Evolutionary conservation across 1,284 basidiomycete species (phyloP).

Genomic region (Coniophora puteana): DNA sequence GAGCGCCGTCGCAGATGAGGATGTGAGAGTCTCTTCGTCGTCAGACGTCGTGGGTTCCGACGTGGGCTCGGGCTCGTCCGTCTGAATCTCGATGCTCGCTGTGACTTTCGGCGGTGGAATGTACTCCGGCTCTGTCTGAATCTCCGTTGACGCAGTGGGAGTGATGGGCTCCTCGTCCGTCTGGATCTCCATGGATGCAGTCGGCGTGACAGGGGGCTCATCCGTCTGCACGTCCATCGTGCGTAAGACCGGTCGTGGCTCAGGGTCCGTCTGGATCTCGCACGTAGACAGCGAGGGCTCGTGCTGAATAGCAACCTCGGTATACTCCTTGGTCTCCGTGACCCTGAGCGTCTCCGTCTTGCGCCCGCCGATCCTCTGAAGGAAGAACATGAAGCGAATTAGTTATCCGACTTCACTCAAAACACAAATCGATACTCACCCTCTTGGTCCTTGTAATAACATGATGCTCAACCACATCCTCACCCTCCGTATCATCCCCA

Average conservation of each 20-base stretch:
- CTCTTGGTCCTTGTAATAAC: slow-evolving; percentile 77
- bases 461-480: slow-evolving; percentile 71
- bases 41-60: slow-evolving; percentile 21
- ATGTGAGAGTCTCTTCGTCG: slow-evolving; percentile 54
- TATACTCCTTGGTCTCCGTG: slow-evolving; percentile 68
- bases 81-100: slow-evolving; percentile 59
- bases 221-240: slow-evolving; percentile 29
- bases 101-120: slow-evolving; percentile 27
- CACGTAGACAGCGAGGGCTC: slow-evolving; percentile 40
- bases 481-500: slow-evolving; percentile 56
- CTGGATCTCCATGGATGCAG: slow-evolving; percentile 21
- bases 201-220: slow-evolving; percentile 6
- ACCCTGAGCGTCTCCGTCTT: slow-evolving; percentile 48
- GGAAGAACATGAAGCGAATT: slow-evolving; percentile 9
- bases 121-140: slow-evolving; percentile 14
- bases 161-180: slow-evolving; percentile 34
- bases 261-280: slow-evolving; percentile 35
- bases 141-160: slow-evolving; percentile 7
- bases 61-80: slow-evolving; percentile 42
- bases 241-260: slow-evolving; percentile 19
- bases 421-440: slow-evolving; percentile 39
- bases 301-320: slow-evolving; percentile 66
- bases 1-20: slow-evolving; percentile 65
- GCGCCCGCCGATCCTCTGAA: slow-evolving; percentile 65
- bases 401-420: not conserved